These are phyloP conservation scores for Fusarium phyllophilum DNA, from an alignment of 2,329 filamentous ascomycete species.

Conservation along the genomic window DNA sequence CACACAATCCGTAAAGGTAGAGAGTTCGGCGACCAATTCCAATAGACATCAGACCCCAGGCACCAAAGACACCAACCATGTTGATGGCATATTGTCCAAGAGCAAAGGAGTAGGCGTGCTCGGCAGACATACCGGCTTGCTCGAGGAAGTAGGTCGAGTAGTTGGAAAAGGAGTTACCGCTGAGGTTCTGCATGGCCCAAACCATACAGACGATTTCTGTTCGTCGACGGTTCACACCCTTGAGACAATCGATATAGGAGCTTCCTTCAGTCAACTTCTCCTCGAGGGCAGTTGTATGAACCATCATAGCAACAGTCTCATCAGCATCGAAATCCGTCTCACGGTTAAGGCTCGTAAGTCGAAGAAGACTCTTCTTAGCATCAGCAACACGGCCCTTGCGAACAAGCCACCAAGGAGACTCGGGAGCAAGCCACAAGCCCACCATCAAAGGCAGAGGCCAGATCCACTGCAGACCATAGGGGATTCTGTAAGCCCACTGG, in stretches of 20 bases:
- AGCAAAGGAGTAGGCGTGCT: conserved; percentile 64
- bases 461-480: conserved; percentile 81
- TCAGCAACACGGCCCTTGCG: conserved; percentile 71
- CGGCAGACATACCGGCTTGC: conserved; percentile 65
- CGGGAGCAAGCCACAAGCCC: conserved; percentile 74
- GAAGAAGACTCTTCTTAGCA: conserved; percentile 72
- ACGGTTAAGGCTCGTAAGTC: conserved; percentile 69
- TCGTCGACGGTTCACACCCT: conserved; percentile 78
- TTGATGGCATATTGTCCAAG: conserved; percentile 75
- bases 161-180: conserved; percentile 72
- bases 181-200: conserved; percentile 72
- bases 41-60: conserved; percentile 81
- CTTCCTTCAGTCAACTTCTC: conserved; percentile 78
- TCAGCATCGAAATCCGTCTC: conserved; percentile 82
- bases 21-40: conserved; percentile 80
- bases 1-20: conserved; percentile 79
- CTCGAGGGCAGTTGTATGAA: conserved; percentile 85
- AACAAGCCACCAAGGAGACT: conserved; percentile 80
- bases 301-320: conserved; percentile 91
- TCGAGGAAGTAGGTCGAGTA: conserved; percentile 73
- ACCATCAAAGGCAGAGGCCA: conserved; percentile 76
- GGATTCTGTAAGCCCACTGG: conserved; percentile 76
- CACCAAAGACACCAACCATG: conserved; percentile 82
- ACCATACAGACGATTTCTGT: conserved; percentile 76
- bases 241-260: conserved; percentile 85